Conservation (phyloP, 148 eudicot species). For the Rhododendron molle region DNA sequence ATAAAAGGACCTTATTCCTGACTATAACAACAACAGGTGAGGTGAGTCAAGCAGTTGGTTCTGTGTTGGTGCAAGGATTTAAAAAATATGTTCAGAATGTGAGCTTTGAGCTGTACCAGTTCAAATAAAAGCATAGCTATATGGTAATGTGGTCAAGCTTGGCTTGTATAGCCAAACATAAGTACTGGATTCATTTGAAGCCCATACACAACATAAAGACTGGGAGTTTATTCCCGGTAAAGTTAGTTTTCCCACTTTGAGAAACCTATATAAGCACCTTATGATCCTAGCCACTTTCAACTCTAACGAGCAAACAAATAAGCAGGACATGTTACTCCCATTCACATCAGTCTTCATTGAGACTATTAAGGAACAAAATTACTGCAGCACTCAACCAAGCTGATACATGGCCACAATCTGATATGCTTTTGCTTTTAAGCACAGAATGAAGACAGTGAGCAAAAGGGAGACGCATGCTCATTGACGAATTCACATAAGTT, state of each 20-base stretch:
- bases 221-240: not conserved
- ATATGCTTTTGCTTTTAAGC: not conserved
- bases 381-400: not conserved
- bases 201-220: not conserved
- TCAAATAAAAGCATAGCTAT: not conserved
- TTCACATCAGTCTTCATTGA: not conserved
- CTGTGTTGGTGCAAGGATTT: not conserved
- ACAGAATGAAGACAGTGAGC: not conserved
- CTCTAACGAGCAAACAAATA: not conserved
- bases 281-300: not conserved
- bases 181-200: not conserved
- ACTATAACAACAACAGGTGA: not conserved
- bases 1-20: not conserved
- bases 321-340: not conserved
- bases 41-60: not conserved
- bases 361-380: not conserved
- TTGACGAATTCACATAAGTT: not conserved
- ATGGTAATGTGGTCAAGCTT: not conserved
- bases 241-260: not conserved
- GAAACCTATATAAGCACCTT: not conserved
- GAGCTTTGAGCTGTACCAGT: not conserved
- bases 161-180: not conserved
- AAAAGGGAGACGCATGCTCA: not conserved
- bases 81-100: not conserved
- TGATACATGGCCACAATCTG: not conserved